A percentile compares a stretch with the other conserved stretches of the same genome.
These are phyloP conservation scores for Cladorrhinum sp. DNA, from an alignment of 2,329 filamentous ascomycete genomes.

Conservation along the genomic window DNA sequence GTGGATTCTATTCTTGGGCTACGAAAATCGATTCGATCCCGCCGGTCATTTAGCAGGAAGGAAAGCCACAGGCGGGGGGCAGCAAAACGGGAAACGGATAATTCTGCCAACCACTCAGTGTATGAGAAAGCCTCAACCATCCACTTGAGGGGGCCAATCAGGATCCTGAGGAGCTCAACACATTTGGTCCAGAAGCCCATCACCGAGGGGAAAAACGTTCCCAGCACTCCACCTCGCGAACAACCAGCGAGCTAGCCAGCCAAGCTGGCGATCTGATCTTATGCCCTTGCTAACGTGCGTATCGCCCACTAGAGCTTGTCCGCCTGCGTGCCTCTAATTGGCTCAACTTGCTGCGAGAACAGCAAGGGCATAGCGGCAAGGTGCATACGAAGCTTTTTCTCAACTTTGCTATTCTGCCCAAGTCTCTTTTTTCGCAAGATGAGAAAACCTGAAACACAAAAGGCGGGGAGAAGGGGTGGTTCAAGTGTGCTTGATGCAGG, in stretches of 20 bases:
- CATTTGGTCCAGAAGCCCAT: not conserved
- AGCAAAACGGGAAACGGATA: not conserved
- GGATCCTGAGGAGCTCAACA: conserved; percentile 20
- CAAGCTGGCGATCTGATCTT: not conserved
- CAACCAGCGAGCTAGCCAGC: not conserved
- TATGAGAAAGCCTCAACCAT: not conserved
- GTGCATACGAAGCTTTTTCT: not conserved
- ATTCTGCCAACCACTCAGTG: conserved; percentile 1
- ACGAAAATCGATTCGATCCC: conserved; percentile 2
- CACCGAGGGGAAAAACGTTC: conserved; percentile 4
- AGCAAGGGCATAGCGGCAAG: not conserved
- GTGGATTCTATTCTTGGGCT: conserved; percentile 19
- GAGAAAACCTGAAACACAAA: not conserved
- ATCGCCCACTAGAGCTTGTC: not conserved
- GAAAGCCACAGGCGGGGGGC: conserved; percentile 1
- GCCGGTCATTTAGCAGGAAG: not conserved
- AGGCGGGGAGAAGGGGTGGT: not conserved
- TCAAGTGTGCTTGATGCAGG: not conserved
- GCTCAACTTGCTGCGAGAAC: not conserved
- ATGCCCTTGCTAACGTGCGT: not conserved
- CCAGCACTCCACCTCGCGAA: not conserved
- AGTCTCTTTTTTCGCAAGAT: not conserved
- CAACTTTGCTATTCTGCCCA: not conserved
- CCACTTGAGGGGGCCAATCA: conserved; percentile 27
- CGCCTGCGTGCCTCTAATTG: not conserved